Percentiles rank a stretch among this genome's conserved stretches.
Evolutionary conservation across 768 basidiomycete species (phyloP).

Genomic region (Tulasnella sp.): DNA sequence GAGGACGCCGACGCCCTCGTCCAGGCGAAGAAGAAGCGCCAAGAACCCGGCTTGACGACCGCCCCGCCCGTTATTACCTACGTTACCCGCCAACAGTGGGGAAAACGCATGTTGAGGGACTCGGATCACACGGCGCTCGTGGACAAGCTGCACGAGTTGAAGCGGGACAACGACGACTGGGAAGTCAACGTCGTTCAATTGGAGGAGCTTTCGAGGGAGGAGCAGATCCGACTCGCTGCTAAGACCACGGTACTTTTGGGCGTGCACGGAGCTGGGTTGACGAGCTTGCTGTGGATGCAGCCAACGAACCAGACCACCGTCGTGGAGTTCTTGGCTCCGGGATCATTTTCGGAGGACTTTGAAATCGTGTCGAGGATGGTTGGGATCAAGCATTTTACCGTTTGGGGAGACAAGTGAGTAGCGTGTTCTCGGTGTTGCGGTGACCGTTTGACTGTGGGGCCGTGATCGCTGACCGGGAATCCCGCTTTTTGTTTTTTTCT

Average conservation of each 20-base stretch:
- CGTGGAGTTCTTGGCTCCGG: constrained; percentile 79
- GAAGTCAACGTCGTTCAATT: constrained; percentile 43
- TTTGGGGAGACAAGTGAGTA: constrained; percentile 75
- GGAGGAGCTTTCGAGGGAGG: constrained; percentile 42
- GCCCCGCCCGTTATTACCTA: constrained; percentile 49
- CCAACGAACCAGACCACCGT: constrained; percentile 70
- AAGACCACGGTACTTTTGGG: constrained; percentile 63
- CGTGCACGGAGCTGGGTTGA: constrained; percentile 76
- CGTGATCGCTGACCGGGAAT: constrained; percentile 72
- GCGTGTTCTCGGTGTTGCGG: constrained; percentile 67
- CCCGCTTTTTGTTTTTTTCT: constrained; percentile 44
- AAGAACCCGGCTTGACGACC: constrained; percentile 36
- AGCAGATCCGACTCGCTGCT: constrained; percentile 42
- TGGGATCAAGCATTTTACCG: constrained; percentile 61
- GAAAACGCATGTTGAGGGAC: constrained; percentile 40
- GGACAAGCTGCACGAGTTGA: constrained; percentile 37
- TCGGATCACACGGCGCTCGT: constrained; percentile 40
- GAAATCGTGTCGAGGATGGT: constrained; percentile 52
- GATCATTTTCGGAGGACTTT: constrained; percentile 80
- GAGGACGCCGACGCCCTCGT: constrained; percentile 36
- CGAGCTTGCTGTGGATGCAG: constrained; percentile 82
- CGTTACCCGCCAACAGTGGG: constrained; percentile 50
- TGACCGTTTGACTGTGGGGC: constrained; percentile 58
- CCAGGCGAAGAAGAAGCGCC: constrained; percentile 37
- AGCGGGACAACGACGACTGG: constrained; percentile 48